Percentiles rank a stretch among this genome's conserved stretches.
phyloP scores from a whole-genome alignment of 768 basidiomycete genomes.

The Kwoniella sp. region DNA sequence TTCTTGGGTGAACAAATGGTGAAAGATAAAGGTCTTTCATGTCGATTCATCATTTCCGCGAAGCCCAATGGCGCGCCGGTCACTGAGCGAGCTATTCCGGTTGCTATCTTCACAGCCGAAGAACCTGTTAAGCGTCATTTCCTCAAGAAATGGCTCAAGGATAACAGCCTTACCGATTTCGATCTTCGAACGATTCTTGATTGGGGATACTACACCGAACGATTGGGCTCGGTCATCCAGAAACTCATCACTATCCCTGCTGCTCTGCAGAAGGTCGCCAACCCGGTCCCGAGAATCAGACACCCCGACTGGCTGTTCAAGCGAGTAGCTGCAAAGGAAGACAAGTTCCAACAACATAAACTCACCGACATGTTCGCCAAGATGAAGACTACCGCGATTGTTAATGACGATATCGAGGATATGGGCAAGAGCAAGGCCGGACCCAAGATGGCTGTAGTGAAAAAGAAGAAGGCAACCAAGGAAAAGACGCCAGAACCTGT shows the following conservation, averaged over 20 bases:
- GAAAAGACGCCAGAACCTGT: slow-evolving; percentile 51
- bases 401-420: slow-evolving; percentile 67
- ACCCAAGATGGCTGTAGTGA: slow-evolving; percentile 59
- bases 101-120: slow-evolving; percentile 97
- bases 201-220: slow-evolving; percentile 98
- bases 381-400: slow-evolving; percentile 45
- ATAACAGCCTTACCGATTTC: slow-evolving; percentile 80
- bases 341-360: slow-evolving; percentile 98
- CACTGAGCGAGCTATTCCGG: slow-evolving; percentile 92
- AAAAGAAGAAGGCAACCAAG: slow-evolving; percentile 58
- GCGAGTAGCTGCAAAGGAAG: slow-evolving; percentile 81
- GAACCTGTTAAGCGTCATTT: slow-evolving; percentile 84
- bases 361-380: slow-evolving; percentile 85
- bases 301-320: slow-evolving; percentile 98
- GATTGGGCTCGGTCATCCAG: slow-evolving; percentile 95
- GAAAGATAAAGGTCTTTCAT: slow-evolving; percentile 97
- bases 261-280: slow-evolving; percentile 94
- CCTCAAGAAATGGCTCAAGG: slow-evolving; percentile 95
- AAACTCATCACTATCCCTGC: slow-evolving; percentile 99
- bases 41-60: slow-evolving; percentile 97
- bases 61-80: slow-evolving; percentile 91
- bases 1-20: slow-evolving; percentile 99
- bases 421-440: slow-evolving; percentile 47
- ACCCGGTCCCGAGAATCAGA: slow-evolving; percentile 90
- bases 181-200: slow-evolving; percentile 92